Conservation (phyloP, 495 filamentous ascomycete species). For the Aspergillus sparsus region DNA sequence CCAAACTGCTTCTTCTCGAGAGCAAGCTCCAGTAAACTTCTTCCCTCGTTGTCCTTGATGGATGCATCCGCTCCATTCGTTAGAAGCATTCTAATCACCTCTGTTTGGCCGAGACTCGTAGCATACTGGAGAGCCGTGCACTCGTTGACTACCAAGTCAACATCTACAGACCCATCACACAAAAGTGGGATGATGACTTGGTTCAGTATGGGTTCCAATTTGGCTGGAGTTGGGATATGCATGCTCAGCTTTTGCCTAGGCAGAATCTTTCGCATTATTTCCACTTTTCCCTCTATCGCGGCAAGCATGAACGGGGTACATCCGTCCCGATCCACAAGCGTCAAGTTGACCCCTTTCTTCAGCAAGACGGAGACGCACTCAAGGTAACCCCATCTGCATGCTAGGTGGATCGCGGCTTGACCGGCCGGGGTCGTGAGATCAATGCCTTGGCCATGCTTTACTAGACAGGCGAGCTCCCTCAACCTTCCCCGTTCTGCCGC, state of each 20-base stretch:
- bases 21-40: not conserved
- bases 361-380: not conserved
- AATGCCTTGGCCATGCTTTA: not conserved
- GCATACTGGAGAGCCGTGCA: not conserved
- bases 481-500: not conserved
- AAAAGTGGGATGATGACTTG: constrained; percentile 1
- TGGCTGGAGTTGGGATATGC: not conserved
- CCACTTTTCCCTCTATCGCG: not conserved
- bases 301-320: constrained; percentile 5
- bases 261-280: not conserved
- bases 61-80: not conserved
- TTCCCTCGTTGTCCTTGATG: not conserved
- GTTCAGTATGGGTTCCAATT: not conserved
- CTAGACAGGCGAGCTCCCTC: not conserved
- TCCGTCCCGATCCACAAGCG: not conserved
- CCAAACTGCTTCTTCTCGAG: not conserved
- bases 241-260: not conserved
- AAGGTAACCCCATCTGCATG: not conserved
- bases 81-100: not conserved
- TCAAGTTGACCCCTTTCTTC: not conserved
- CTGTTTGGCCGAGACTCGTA: not conserved
- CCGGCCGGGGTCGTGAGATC: not conserved
- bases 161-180: not conserved
- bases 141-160: not conserved
- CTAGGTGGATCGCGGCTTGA: not conserved